Evolutionary conservation across 169 alveolate genomes (phyloP), one percentile per base, ranked within the genome.

Genomic region (Perkinsus marinus): DNA sequence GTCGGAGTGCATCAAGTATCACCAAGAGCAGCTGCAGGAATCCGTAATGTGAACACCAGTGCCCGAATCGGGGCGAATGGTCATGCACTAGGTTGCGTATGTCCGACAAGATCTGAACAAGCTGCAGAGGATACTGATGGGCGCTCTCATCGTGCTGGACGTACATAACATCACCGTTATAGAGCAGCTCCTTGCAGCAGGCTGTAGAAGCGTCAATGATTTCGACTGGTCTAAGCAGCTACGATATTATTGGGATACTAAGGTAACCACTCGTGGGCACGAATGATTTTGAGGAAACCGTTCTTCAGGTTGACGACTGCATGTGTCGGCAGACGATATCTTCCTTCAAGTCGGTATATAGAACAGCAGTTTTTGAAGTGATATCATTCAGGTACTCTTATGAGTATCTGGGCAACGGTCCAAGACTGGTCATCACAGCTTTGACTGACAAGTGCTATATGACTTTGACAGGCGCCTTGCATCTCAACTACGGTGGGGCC

Each of bases 201-300:
- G 96, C 94, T 98, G 96, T 38, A 95, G 96, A 46, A 95, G 97
- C 93, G 97, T 98, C 95, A 26, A 95, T 95, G 98, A 97, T 91
- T 98, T 98, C 91, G 98, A 97, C 46, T 98, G 99, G 99, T 96
- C 96, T 94, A 97, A 97, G 68, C 98, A 97, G 94, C 96, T 98
- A 69, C 98, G 98, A 93, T 97, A 97, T 95, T 97, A 96, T 91
- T 97, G 98, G 98, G 90, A 92, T 19, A 39, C 92, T 36, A 95
- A 57, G 7, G 79, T 57, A 57, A 7, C 79, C 5, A 13, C 34
- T 26, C 0, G 34, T 57, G 79, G 79, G 79, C 7, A 26, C 3
- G 79, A 26, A 16, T 2, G 79, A n/a, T n/a, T n/a, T n/a, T n/a
- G n/a, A n/a, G n/a, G n/a, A n/a, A n/a, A n/a, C n/a, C n/a, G n/a